Conservation (phyloP, 257 asterid species). For the Ocimum tenuiflorum region DNA sequence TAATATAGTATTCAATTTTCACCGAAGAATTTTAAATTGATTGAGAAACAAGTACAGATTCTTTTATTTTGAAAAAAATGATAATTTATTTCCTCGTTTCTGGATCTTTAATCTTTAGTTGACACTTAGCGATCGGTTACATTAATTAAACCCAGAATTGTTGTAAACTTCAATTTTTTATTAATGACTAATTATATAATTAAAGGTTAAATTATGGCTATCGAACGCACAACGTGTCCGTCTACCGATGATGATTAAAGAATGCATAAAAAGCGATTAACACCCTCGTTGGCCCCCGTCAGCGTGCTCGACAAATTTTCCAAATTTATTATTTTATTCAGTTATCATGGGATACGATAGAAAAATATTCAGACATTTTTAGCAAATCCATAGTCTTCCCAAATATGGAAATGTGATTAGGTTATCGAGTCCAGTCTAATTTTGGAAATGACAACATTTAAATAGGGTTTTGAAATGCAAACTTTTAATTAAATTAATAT, state of each 20-base stretch:
- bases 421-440: slow-evolving; percentile 9
- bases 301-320: slow-evolving; percentile 10
- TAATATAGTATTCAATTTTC: no score
- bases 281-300: slow-evolving; percentile 4
- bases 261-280: slow-evolving; percentile 17
- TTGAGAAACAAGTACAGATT: background rate
- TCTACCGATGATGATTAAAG: slow-evolving; percentile 18
- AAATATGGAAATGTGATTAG: slow-evolving; percentile 26
- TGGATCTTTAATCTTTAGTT: background rate
- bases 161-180: background rate
- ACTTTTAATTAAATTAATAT: no score
- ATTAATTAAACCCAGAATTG: background rate
- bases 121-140: slow-evolving; percentile 27
- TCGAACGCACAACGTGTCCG: slow-evolving; percentile 31
- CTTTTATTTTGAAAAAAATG: background rate
- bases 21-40: background rate
- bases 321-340: background rate
- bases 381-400: slow-evolving; percentile 22
- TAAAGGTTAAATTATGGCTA: slow-evolving; percentile 23
- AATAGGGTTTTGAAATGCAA: background rate
- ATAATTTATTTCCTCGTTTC: background rate
- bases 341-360: background rate
- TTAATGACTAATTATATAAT: slow-evolving; percentile 6
- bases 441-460: background rate
- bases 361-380: slow-evolving; percentile 11